phyloP scores from a whole-genome alignment of 106 monocot genomes.

The Allium fistulosum region DNA sequence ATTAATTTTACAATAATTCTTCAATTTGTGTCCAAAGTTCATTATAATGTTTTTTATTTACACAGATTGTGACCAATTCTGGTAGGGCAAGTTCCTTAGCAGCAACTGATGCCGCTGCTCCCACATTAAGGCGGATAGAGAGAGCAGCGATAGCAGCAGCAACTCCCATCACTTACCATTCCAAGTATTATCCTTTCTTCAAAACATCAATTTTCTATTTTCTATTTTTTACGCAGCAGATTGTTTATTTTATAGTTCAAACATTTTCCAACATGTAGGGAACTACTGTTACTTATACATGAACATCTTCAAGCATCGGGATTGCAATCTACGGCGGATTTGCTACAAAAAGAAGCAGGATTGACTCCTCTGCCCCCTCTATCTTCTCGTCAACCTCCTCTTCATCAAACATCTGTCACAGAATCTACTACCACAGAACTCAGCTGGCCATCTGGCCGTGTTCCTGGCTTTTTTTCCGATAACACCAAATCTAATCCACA shows the following conservation, averaged over 20 bases:
- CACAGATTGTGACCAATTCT: constrained; percentile 88
- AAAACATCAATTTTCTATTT: not conserved
- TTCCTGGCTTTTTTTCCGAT: constrained; percentile 56
- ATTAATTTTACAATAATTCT: not conserved
- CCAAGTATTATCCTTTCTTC: constrained; percentile 34
- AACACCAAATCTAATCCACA: constrained; percentile 9
- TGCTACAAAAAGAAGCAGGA: constrained; percentile 78
- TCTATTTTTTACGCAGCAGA: not conserved
- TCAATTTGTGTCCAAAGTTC: too few species aligned
- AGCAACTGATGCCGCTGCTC: constrained; percentile 98
- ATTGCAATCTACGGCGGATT: constrained; percentile 54
- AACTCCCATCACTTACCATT: constrained; percentile 91
- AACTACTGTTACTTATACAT: constrained; percentile 84
- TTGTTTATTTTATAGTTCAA: not conserved
- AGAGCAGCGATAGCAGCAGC: constrained; percentile 98
- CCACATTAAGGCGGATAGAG: constrained; percentile 92
- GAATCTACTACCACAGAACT: constrained; percentile 33
- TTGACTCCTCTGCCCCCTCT: constrained; percentile 55
- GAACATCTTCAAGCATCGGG: constrained; percentile 90
- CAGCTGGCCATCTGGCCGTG: constrained; percentile 71
- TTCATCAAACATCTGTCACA: constrained; percentile 46
- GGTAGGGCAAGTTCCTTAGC: constrained; percentile 91
- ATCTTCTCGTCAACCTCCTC: constrained; percentile 26
- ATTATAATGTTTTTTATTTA: not conserved
- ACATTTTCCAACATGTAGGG: constrained; percentile 33